These are phyloP conservation scores for Carex arenaria DNA, from an alignment of 202 grass and related monocot genomes.

Conservation along the genomic window DNA sequence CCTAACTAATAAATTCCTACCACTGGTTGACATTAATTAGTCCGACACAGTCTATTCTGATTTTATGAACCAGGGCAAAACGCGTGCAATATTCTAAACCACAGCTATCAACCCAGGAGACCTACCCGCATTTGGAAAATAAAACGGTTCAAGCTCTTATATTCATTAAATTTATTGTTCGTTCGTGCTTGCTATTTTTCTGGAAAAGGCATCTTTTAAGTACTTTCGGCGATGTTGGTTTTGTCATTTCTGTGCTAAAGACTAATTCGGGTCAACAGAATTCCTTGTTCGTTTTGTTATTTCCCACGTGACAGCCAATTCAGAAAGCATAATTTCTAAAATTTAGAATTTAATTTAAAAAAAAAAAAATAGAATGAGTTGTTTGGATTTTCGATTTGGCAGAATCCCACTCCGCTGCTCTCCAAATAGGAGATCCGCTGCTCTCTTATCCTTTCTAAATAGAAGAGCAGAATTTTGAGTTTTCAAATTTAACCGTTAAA, in stretches of 20 bases:
- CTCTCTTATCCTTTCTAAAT: too few relatives aligned
- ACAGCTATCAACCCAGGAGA: neutral
- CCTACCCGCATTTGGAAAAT: neutral
- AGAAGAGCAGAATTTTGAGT: too few relatives aligned
- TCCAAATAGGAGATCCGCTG: too few relatives aligned
- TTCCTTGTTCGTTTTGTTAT: neutral
- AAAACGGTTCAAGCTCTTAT: neutral
- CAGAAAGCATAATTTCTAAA: too few relatives aligned
- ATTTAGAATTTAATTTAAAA: too few relatives aligned
- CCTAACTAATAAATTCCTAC: neutral
- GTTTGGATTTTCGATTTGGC: too few relatives aligned
- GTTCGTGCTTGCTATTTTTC: neutral
- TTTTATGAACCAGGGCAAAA: neutral
- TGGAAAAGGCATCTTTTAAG: neutral
- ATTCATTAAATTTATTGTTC: neutral
- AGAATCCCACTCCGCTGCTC: too few relatives aligned
- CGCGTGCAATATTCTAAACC: conserved; percentile 9
- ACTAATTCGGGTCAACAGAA: neutral
- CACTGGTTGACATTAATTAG: neutral
- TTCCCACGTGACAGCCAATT: neutral
- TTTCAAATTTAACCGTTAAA: too few relatives aligned
- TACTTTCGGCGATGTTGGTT: neutral
- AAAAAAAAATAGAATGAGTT: too few relatives aligned
- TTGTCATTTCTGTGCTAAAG: neutral
- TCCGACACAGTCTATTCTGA: neutral